Conservation (phyloP, 2,329 filamentous ascomycete species). For the Cryphonectria japonica region DNA sequence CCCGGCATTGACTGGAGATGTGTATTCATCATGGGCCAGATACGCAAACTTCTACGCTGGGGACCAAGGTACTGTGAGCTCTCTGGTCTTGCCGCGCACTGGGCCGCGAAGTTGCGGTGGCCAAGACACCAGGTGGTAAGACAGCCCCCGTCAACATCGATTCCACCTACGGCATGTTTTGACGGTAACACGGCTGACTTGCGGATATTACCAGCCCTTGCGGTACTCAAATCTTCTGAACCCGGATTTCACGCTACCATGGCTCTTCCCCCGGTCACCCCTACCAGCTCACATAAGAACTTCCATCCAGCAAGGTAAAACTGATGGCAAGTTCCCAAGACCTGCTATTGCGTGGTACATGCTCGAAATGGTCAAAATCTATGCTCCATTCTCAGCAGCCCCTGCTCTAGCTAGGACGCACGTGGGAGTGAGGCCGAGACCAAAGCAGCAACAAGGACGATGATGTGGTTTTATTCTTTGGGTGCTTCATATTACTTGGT, state of each 20-base stretch:
- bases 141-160: background rate
- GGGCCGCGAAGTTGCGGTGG: background rate
- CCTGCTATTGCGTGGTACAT: background rate
- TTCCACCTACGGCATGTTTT: background rate
- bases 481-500: too few species aligned
- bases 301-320: background rate
- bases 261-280: background rate
- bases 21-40: background rate
- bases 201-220: background rate
- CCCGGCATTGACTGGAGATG: background rate
- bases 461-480: background rate
- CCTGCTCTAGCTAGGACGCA: background rate
- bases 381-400: background rate
- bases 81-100: background rate
- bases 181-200: background rate
- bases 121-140: background rate
- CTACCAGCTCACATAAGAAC: background rate
- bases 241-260: background rate
- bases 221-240: background rate
- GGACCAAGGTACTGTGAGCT: background rate
- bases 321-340: background rate
- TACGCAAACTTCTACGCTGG: background rate
- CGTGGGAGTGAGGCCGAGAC: background rate
- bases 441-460: background rate
- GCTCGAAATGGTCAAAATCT: background rate